Evolutionary conservation across 345 rosid genomes (phyloP).

Genomic region (Stellera chamaejasme): DNA sequence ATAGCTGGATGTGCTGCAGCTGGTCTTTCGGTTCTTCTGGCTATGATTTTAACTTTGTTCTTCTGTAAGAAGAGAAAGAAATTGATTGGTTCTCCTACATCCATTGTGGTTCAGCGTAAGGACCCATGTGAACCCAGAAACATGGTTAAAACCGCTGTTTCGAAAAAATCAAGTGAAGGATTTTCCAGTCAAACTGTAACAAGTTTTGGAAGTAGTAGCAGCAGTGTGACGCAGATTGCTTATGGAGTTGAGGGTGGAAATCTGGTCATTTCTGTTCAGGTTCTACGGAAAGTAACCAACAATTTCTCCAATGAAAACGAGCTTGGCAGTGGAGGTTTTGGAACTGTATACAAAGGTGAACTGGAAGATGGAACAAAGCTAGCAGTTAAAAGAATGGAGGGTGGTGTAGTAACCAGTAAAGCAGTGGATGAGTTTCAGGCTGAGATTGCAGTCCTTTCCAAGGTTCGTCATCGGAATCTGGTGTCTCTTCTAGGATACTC

Average conservation of each 20-base stretch:
- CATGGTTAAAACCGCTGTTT: constrained; percentile 22
- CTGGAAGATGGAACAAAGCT: constrained; percentile 44
- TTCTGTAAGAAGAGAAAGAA: constrained; percentile 22
- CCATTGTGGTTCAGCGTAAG: constrained; percentile 31
- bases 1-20: constrained; percentile 14
- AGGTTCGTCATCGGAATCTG: constrained; percentile 40
- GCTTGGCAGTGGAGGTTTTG: constrained; percentile 47
- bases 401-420: constrained; percentile 25
- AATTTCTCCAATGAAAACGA: constrained; percentile 32
- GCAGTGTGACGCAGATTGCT: constrained; percentile 26
- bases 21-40: constrained; percentile 11
- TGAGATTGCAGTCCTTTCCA: constrained; percentile 39
- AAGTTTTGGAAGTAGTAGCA: constrained; percentile 26
- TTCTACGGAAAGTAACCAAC: constrained; percentile 39
- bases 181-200: constrained; percentile 21
- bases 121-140: constrained; percentile 26
- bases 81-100: constrained; percentile 11
- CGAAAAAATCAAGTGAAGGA: constrained; percentile 17
- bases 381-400: constrained; percentile 53
- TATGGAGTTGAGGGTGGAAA: constrained; percentile 2
- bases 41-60: constrained; percentile 17
- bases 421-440: constrained; percentile 37
- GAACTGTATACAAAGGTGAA: constrained; percentile 46
- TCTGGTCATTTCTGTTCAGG: constrained; percentile 34
- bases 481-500: constrained; percentile 43